Percentiles rank a stretch among this genome's conserved stretches.
Conservation (phyloP, 2,329 filamentous ascomycete genomes). For the Nannizziopsis arthrosporioides region DNA sequence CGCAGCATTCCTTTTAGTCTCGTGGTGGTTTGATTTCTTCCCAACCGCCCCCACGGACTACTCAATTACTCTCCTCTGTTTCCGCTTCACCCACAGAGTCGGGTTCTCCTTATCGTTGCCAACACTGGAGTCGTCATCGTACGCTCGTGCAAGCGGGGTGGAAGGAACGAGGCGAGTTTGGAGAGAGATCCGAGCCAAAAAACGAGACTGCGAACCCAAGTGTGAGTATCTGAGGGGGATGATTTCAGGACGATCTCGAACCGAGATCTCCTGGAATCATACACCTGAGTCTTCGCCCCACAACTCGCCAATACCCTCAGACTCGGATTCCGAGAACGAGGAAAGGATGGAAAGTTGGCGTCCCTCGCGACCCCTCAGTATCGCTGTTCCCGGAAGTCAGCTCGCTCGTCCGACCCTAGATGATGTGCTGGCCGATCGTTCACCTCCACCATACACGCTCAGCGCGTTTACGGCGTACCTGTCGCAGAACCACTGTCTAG, state of each 20-base stretch:
- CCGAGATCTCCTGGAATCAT: conserved; percentile 18
- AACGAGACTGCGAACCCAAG: conserved; percentile 8
- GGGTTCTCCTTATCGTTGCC: neutral
- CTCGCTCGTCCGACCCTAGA: conserved; percentile 57
- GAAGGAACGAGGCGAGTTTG: conserved; percentile 13
- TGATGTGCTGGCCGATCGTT: conserved; percentile 78
- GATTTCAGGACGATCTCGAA: conserved; percentile 23
- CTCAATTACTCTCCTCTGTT: neutral
- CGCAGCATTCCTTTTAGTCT: neutral
- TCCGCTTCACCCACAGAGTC: neutral
- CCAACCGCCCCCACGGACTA: neutral
- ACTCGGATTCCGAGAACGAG: conserved; percentile 32
- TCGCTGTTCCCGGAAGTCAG: conserved; percentile 31
- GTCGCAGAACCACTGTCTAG: conserved; percentile 91
- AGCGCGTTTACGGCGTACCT: conserved; percentile 92
- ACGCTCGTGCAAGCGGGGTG: conserved; percentile 7
- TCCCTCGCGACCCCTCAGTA: conserved; percentile 33
- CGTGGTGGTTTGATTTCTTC: conserved; percentile 1
- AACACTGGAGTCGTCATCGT: conserved; percentile 8
- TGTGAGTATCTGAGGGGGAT: conserved; percentile 11
- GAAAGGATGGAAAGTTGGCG: conserved; percentile 29
- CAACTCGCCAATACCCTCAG: conserved; percentile 33
- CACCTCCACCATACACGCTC: conserved; percentile 79
- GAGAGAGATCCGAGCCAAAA: conserved; percentile 12
- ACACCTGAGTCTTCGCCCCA: conserved; percentile 37